Conservation (phyloP, 768 basidiomycete species). For the Kwoniella pini region DNA sequence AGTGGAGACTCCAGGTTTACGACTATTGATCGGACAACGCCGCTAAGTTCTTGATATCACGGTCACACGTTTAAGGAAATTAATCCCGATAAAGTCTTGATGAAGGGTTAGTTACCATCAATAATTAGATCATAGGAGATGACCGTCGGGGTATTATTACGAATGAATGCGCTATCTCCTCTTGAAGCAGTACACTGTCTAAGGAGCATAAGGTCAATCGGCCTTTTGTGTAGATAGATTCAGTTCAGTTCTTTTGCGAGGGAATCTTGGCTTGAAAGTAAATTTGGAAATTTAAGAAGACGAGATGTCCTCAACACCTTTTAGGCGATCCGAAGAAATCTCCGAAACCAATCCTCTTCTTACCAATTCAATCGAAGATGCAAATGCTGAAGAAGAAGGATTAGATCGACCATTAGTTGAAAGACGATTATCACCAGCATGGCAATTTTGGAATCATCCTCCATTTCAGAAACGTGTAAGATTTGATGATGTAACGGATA, state of each 20-base stretch:
- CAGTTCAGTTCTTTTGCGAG: no score
- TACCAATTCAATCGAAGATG: no score
- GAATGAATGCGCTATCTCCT: constrained; percentile 7
- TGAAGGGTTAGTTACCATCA: neutral
- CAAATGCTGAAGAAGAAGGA: constrained; percentile 1
- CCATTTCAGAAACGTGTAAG: constrained; percentile 12
- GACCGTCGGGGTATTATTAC: constrained; percentile 1
- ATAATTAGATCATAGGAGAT: neutral
- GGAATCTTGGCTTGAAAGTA: no score
- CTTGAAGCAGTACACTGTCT: no score
- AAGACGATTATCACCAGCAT: constrained; percentile 7
- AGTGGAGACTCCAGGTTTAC: no score
- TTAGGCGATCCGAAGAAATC: constrained; percentile 4
- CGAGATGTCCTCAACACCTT: neutral
- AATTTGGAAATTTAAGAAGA: no score
- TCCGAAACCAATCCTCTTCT: constrained; percentile 13
- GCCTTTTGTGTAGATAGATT: no score
- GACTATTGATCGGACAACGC: no score
- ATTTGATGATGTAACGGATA: constrained; percentile 3
- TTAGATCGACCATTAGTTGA: constrained; percentile 2
- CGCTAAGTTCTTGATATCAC: no score
- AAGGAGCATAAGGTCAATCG: no score
- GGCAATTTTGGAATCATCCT: constrained; percentile 24
- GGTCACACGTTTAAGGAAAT: no score
- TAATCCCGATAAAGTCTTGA: no score